These are phyloP conservation scores for Lentithecium fluviatile DNA, from an alignment of 495 filamentous ascomycete species.

Conservation along the genomic window DNA sequence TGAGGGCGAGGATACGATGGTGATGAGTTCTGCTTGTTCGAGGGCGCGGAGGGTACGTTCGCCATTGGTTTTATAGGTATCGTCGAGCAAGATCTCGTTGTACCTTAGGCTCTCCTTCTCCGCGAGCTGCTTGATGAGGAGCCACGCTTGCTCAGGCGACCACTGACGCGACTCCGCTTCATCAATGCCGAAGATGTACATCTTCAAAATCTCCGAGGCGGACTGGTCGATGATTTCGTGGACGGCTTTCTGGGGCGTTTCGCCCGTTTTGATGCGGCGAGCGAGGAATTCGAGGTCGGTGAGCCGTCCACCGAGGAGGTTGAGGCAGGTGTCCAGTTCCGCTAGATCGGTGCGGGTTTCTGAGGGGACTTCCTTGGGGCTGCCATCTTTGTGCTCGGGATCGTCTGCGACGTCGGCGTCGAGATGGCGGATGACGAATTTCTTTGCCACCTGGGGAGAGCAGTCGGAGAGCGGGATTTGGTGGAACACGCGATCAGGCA, in stretches of 20 bases:
- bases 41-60: constrained; percentile 75
- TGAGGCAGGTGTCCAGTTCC: constrained; percentile 80
- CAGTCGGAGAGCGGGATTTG: constrained; percentile 82
- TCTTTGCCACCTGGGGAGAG: constrained; percentile 78
- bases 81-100: constrained; percentile 75
- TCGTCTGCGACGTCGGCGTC: constrained; percentile 51
- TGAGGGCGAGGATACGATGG: constrained; percentile 60
- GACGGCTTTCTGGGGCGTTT: constrained; percentile 80
- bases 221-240: constrained; percentile 84
- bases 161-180: constrained; percentile 53
- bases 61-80: constrained; percentile 66
- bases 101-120: constrained; percentile 63
- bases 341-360: constrained; percentile 48
- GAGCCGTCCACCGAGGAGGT: constrained; percentile 78
- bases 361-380: constrained; percentile 41
- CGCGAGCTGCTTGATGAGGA: constrained; percentile 73
- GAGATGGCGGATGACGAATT: constrained; percentile 84
- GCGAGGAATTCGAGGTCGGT: constrained; percentile 93
- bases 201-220: constrained; percentile 86
- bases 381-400: constrained; percentile 38
- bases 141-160: constrained; percentile 85
- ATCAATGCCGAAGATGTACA: constrained; percentile 71
- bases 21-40: constrained; percentile 84
- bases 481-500: constrained; percentile 89
- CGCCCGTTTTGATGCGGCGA: constrained; percentile 84